Conservation (phyloP, 352 stramenopile genomes). For the Pythium apleroticum region DNA sequence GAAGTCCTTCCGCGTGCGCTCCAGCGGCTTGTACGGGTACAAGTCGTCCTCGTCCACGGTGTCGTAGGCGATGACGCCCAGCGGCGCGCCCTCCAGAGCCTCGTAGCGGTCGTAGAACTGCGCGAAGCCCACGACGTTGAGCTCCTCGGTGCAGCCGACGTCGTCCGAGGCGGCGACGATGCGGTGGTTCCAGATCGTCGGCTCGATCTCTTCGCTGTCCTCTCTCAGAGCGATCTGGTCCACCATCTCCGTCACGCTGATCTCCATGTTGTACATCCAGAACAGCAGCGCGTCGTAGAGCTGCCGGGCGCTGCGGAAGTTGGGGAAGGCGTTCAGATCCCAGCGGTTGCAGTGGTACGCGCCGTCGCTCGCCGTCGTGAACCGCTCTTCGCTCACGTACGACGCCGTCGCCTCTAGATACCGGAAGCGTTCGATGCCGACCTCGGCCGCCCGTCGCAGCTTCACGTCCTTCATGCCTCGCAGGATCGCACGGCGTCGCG, state of each 20-base stretch:
- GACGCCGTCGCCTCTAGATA: too few relatives aligned
- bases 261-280: too few relatives aligned
- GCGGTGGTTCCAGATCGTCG: constrained; percentile 30
- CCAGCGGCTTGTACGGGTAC: constrained; percentile 33
- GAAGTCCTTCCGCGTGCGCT: constrained; percentile 31
- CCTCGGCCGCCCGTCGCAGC: not conserved
- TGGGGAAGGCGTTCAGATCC: too few relatives aligned
- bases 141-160: constrained; percentile 14
- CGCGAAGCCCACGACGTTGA: constrained; percentile 19
- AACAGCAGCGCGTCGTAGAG: too few relatives aligned
- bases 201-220: too few relatives aligned
- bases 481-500: not conserved
- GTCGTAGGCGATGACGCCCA: constrained; percentile 31
- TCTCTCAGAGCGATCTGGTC: too few relatives aligned
- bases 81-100: constrained; percentile 12
- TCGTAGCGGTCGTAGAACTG: constrained; percentile 31
- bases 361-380: too few relatives aligned
- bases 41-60: constrained; percentile 42
- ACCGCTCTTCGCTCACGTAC: too few relatives aligned
- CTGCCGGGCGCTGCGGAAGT: too few relatives aligned
- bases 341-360: too few relatives aligned
- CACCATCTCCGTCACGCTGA: too few relatives aligned
- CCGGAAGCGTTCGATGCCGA: not conserved
- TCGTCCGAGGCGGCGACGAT: constrained; percentile 27
- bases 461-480: not conserved